Percentiles rank a stretch among this genome's conserved stretches.
phyloP scores from a whole-genome alignment of 192 early-diverging fungal species.

The Ambispora gerdemannii region DNA sequence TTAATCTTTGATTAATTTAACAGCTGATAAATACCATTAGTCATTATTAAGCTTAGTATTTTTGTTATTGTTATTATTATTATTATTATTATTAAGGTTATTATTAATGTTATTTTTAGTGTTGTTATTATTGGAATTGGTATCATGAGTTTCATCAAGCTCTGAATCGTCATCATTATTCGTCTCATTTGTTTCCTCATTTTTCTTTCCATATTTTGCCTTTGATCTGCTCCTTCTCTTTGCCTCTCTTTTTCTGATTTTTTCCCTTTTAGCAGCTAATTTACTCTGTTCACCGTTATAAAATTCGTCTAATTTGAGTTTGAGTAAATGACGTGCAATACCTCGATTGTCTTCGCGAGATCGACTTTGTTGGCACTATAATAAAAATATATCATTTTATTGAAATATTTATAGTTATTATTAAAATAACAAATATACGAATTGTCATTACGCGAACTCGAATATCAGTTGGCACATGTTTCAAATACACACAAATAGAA shows the following conservation, averaged over 20 bases:
- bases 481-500: constrained; percentile 67
- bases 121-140: too few relatives aligned
- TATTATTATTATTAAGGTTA: too few relatives aligned
- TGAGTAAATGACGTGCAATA: constrained; percentile 62
- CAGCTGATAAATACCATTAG: too few relatives aligned
- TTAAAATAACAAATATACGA: not conserved
- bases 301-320: constrained; percentile 65
- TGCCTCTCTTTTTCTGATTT: constrained; percentile 57
- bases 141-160: too few relatives aligned
- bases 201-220: constrained; percentile 54
- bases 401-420: not conserved
- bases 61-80: too few relatives aligned
- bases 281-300: constrained; percentile 64
- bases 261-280: constrained; percentile 56
- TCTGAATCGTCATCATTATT: too few relatives aligned
- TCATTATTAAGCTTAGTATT: too few relatives aligned
- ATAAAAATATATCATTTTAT: not conserved
- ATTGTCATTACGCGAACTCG: constrained; percentile 47
- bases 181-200: too few relatives aligned
- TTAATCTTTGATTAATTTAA: too few relatives aligned
- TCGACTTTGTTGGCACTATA: constrained; percentile 68
- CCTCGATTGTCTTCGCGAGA: constrained; percentile 71
- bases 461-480: constrained; percentile 69
- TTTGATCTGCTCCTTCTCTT: constrained; percentile 52
- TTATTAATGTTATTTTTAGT: too few relatives aligned